Base-by-base conservation (phyloP, 139 green algal species). In the Diplosphaera chodatii region DNA sequence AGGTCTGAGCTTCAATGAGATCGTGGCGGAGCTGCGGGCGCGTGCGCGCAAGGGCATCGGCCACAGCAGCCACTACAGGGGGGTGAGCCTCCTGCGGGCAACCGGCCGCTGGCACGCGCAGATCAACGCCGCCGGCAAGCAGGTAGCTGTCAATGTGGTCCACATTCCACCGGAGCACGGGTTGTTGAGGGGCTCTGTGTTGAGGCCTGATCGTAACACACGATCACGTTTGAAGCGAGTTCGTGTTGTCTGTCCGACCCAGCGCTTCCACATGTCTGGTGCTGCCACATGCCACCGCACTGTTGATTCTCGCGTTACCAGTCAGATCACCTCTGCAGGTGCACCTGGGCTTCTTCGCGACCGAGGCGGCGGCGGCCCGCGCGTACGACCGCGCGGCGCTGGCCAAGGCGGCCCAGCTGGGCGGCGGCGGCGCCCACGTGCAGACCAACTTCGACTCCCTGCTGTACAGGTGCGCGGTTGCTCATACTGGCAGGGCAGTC, bases 91-190 rank as follows among this genome's bases (percentile, higher is more conserved):
- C 33, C 64, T 84, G 23, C 72, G 71, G n/a, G 78, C 76, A 34
- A 87, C 78, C 2, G 69, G 71, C 18, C 76, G 78, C 28, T 87
- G 82, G 82, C 78, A 84, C 56, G 75, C 82, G 29, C 82, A 87
- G 70, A 83, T 87, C 64, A 81, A 80, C 31, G 55, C 82, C 22
- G 76, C 40, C 27, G 78, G 78, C 28, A 77, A 75, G 23, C 78
- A 87, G 75, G n/a, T n/a, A n/a, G n/a, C n/a, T n/a, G n/a, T n/a
- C n/a, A n/a, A n/a, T n/a, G n/a, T n/a, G n/a, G n/a, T n/a, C n/a
- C n/a, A n/a, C n/a, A n/a, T n/a, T n/a, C n/a, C n/a, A n/a, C n/a
- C n/a, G n/a, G n/a, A n/a, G n/a, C n/a, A n/a, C n/a, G n/a, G n/a
- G n/a, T n/a, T n/a, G n/a, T n/a, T n/a, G n/a, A n/a, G n/a, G n/a